Evolutionary conservation across 2,329 filamentous ascomycete species (phyloP), one percentile per base, ranked within the genome.

Genomic region (Fusarium aywerte): DNA sequence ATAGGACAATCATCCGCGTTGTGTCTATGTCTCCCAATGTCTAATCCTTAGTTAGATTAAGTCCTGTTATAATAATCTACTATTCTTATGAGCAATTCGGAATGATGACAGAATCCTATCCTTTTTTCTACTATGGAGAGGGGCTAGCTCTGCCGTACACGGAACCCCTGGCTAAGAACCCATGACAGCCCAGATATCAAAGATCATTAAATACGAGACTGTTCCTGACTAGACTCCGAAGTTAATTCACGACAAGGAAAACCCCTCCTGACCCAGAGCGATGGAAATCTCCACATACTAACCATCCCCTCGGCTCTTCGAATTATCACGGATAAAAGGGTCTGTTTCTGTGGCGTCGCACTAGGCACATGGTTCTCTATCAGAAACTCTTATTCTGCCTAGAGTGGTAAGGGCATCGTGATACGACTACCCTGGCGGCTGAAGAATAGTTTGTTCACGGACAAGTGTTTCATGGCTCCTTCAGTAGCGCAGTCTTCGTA

Each of bases 161-260:
- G 29, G n/a, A 43, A 38, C 48, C 58, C 44, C 58, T 57, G 40
- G 36, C n/a, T n/a, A n/a, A 23, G 29, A 42, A 51, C 15, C 52
- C 64, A 68, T 62, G 58, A 33, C 48, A 51, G 47, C 35, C 43
- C 51, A 53, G 52, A 39, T 36, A 64, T 52, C 35, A 32, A 42
- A 43, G 48, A 36, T 57, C 42, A 13, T 62, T 29, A n/a, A 57
- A 67, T 67, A 67, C 64, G 64, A 67, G 64, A 52, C 43, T 57
- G 58, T 67, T 45, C 51, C 49, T 67, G 64, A 54, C 64, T 48
- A 54, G 32, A 50, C 36, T 23, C 50, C n/a, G 11, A 60, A 55
- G 35, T 51, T 42, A 54, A 56, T 36, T 45, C 43, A 55, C 18
- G 40, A 4, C 29, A 45, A 40, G 45, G 32, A 15, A 32, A 45